Evolutionary conservation across 768 basidiomycete genomes (phyloP).

Genomic region (Tephrocybe sp.): DNA sequence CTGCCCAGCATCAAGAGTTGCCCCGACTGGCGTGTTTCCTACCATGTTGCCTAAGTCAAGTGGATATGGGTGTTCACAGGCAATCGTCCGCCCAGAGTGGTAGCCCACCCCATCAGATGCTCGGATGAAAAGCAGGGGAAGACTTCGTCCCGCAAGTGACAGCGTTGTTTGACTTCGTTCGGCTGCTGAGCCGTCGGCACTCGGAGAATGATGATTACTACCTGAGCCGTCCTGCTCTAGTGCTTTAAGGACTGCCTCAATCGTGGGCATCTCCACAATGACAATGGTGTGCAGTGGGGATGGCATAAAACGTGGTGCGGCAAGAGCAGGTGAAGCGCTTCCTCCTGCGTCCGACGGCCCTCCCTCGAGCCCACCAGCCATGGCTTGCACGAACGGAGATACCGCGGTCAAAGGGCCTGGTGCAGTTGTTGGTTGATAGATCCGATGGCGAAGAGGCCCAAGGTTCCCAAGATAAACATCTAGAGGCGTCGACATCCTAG

Average conservation of each 20-base stretch:
- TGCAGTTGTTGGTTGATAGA: slow-evolving; percentile 64
- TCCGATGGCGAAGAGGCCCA: slow-evolving; percentile 77
- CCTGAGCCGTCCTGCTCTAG: slow-evolving; percentile 63
- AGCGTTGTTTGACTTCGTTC: slow-evolving; percentile 27
- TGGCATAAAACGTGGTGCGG: slow-evolving; percentile 49
- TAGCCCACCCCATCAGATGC: slow-evolving; percentile 84
- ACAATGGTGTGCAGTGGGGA: slow-evolving; percentile 74
- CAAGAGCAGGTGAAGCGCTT: slow-evolving; percentile 25
- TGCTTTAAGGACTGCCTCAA: slow-evolving; percentile 73
- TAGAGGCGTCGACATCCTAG: slow-evolving; percentile 62
- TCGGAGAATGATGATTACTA: slow-evolving; percentile 31
- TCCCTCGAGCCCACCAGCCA: slow-evolving; percentile 35
- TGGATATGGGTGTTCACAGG: slow-evolving; percentile 80
- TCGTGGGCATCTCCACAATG: slow-evolving; percentile 79
- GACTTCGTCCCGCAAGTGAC: slow-evolving; percentile 62
- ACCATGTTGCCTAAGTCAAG: slow-evolving; percentile 59
- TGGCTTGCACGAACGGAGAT: slow-evolving; percentile 52
- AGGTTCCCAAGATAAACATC: slow-evolving; percentile 89
- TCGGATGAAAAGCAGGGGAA: slow-evolving; percentile 81
- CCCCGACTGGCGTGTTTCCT: slow-evolving; percentile 43
- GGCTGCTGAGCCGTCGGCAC: slow-evolving; percentile 24
- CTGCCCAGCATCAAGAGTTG: slow-evolving; percentile 49
- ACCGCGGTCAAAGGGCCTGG: slow-evolving; percentile 67
- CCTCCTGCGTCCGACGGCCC: slow-evolving; percentile 27
- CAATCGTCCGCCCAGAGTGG: slow-evolving; percentile 81